Conservation (phyloP, 2,329 filamentous ascomycete genomes). For the Teratosphaeria pseudoeucalypti region DNA sequence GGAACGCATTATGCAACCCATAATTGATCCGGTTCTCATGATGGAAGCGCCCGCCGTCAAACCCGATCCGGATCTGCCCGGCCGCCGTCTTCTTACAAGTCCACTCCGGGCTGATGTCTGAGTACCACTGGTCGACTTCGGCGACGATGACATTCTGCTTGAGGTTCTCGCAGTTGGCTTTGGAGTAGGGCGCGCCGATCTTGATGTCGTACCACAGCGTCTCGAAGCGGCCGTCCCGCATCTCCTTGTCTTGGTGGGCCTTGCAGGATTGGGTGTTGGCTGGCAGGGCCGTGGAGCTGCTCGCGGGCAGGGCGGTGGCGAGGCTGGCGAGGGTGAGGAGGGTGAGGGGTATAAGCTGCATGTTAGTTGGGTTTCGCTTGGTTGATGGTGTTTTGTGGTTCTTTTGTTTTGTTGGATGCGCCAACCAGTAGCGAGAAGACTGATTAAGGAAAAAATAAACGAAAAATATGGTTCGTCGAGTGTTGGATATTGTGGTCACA, state of each 20-base stretch:
- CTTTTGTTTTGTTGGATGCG: neutral
- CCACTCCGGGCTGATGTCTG: neutral
- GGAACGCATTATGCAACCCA: neutral
- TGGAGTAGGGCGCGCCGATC: neutral
- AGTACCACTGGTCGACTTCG: neutral
- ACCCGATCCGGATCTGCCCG: neutral
- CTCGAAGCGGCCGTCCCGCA: neutral
- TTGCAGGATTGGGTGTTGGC: neutral
- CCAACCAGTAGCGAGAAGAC: neutral
- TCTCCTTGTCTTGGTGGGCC: neutral
- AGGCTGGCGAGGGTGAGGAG: neutral
- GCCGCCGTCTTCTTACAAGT: neutral
- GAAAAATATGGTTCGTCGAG: neutral
- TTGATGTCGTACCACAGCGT: neutral
- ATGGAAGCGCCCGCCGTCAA: neutral
- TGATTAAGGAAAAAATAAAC: neutral
- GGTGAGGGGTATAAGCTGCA: neutral
- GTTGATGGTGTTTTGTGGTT: neutral
- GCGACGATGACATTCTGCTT: neutral
- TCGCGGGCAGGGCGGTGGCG: neutral
- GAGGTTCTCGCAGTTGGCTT: neutral
- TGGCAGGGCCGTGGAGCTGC: neutral
- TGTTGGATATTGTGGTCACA: neutral
- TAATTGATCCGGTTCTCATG: neutral
- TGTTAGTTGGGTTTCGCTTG: neutral